Evolutionary conservation across 208 protist species (phyloP).

Genomic region (Trypanosomatidae sp.): DNA sequence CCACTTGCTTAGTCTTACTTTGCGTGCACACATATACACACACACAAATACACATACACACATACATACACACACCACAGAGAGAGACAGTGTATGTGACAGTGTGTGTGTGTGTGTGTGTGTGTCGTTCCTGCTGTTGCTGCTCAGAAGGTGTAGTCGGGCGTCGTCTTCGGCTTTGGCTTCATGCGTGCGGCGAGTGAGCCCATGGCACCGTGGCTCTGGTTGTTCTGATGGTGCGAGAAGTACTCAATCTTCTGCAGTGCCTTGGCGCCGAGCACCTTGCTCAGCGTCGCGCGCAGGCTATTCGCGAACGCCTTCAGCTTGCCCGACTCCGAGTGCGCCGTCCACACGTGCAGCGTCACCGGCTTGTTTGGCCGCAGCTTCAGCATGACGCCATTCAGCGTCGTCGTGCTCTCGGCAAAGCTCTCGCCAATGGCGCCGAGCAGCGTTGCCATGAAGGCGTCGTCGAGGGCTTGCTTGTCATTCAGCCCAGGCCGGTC

Average conservation of each 20-base stretch:
- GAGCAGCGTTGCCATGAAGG: conserved; percentile 68
- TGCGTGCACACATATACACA: neutral
- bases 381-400: conserved; percentile 84
- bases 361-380: conserved; percentile 60
- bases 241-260: conserved; percentile 79
- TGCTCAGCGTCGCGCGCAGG: conserved; percentile 34
- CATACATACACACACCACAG: neutral
- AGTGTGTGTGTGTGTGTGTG: no score
- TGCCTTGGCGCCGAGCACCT: conserved; percentile 59
- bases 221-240: conserved; percentile 48
- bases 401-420: conserved; percentile 38
- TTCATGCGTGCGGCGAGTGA: conserved; percentile 54
- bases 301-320: conserved; percentile 52
- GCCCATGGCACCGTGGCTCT: conserved; percentile 16
- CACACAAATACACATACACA: conserved; percentile 1
- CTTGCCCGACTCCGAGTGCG: conserved; percentile 45
- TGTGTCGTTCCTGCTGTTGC: neutral
- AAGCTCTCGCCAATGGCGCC: conserved; percentile 52
- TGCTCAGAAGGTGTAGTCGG: conserved; percentile 14
- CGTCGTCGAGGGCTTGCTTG: conserved; percentile 71
- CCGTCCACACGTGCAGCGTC: conserved; percentile 68
- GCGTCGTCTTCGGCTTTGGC: conserved; percentile 19
- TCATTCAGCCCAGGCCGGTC: conserved; percentile 59
- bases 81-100: neutral
- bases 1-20: no score